These are phyloP conservation scores for Zymoseptoria brevis DNA, from an alignment of 2,329 filamentous ascomycete genomes.

Conservation along the genomic window DNA sequence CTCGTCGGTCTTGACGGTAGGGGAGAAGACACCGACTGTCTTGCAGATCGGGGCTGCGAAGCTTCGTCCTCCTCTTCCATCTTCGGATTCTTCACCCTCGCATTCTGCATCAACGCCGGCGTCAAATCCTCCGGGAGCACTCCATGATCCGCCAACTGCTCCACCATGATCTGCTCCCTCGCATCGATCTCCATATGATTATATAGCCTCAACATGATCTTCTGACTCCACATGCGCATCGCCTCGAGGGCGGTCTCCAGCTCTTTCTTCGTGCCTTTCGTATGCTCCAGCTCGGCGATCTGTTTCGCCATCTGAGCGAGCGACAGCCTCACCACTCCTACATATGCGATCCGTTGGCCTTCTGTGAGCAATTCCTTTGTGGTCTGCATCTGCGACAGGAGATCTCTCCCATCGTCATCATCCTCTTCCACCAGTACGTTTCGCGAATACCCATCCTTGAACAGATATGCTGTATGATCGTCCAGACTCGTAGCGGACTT, in stretches of 20 bases:
- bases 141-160: constrained; percentile 88
- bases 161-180: constrained; percentile 95
- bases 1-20: constrained; percentile 12
- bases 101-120: constrained; percentile 80
- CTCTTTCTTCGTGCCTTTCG: constrained; percentile 63
- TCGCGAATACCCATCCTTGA: constrained; percentile 59
- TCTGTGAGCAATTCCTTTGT: constrained; percentile 94
- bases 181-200: constrained; percentile 92
- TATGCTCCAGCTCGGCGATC: constrained; percentile 53
- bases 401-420: constrained; percentile 70
- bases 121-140: constrained; percentile 78
- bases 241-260: constrained; percentile 63
- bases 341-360: constrained; percentile 91
- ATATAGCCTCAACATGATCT: constrained; percentile 94
- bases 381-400: constrained; percentile 82
- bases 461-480: constrained; percentile 92
- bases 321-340: constrained; percentile 76
- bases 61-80: constrained; percentile 6
- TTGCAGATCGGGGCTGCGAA: constrained; percentile 25
- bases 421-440: constrained; percentile 56
- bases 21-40: constrained; percentile 22
- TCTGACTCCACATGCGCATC: constrained; percentile 93
- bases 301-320: constrained; percentile 70
- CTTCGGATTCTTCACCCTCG: constrained; percentile 77
- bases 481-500: constrained; percentile 94